phyloP scores from a whole-genome alignment of 768 basidiomycete species.

The Suillus discolor region DNA sequence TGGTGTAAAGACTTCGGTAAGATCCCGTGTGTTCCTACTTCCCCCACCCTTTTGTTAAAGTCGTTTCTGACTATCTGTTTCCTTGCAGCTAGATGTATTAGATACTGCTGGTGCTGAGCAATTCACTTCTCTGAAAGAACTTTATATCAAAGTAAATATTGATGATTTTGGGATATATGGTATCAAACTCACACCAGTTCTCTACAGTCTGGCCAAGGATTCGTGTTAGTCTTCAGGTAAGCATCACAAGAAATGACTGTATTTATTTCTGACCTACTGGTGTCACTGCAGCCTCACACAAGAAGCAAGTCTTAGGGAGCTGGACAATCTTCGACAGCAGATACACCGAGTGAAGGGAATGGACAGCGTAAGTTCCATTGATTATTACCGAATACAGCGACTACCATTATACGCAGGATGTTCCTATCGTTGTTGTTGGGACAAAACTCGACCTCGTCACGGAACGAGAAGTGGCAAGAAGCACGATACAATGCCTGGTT shows the following conservation, averaged over 20 bases:
- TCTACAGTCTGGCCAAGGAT: conserved; percentile 66
- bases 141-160: conserved; percentile 70
- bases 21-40: conserved; percentile 24
- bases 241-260: not conserved
- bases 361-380: conserved; percentile 48
- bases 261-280: conserved; percentile 3
- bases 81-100: conserved; percentile 68
- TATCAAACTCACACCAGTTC: not conserved
- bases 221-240: conserved; percentile 82
- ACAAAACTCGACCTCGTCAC: conserved; percentile 81
- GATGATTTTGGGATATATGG: not conserved
- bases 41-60: conserved; percentile 7
- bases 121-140: conserved; percentile 78
- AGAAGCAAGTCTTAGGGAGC: conserved; percentile 78
- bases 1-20: conserved; percentile 61
- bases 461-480: conserved; percentile 76
- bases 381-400: not conserved
- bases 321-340: conserved; percentile 78
- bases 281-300: conserved; percentile 63
- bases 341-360: conserved; percentile 80
- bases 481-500: conserved; percentile 64
- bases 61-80: conserved; percentile 16
- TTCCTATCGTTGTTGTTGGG: conserved; percentile 86
- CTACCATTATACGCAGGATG: conserved; percentile 37
- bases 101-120: conserved; percentile 90